Evolutionary conservation across 768 basidiomycete species (phyloP).

Genomic region (Leccinum obscurum): DNA sequence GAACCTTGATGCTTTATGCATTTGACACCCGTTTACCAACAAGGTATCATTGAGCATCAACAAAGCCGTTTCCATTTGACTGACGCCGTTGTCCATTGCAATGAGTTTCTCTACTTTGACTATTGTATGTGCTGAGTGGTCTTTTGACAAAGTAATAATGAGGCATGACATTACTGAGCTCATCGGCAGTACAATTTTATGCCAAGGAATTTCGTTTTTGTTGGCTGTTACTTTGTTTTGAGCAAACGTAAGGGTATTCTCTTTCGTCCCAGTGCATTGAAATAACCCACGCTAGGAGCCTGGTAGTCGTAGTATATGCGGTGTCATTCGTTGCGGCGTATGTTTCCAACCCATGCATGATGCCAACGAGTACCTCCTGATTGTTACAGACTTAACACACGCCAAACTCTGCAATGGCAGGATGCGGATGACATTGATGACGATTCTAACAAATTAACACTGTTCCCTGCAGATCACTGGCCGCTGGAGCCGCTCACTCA

Average conservation of each 20-base stretch:
- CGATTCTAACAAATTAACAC: constrained; percentile 21
- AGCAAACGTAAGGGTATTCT: constrained; percentile 53
- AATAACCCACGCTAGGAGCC: background rate
- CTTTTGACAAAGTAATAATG: too few relatives aligned
- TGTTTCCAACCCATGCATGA: constrained; percentile 17
- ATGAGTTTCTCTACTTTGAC: constrained; percentile 49
- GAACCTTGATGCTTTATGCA: too few relatives aligned
- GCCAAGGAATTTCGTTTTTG: constrained; percentile 49
- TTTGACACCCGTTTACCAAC: too few relatives aligned
- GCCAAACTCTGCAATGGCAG: constrained; percentile 50
- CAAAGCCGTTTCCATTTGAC: too few relatives aligned
- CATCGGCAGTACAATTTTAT: constrained; percentile 48
- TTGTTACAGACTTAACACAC: constrained; percentile 55
- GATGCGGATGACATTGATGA: constrained; percentile 45
- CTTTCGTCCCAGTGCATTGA: background rate
- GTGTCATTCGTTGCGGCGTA: constrained; percentile 67
- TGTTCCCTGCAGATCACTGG: background rate
- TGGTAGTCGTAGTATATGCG: constrained; percentile 47
- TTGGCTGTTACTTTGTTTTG: constrained; percentile 60
- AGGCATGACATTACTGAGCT: background rate
- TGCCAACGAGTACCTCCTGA: constrained; percentile 12
- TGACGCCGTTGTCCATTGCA: constrained; percentile 17
- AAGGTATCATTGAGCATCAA: too few relatives aligned
- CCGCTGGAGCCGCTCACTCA: background rate
- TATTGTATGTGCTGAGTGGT: constrained; percentile 41